phyloP scores from a whole-genome alignment of 257 asterid species.

The Mentha longifolia region DNA sequence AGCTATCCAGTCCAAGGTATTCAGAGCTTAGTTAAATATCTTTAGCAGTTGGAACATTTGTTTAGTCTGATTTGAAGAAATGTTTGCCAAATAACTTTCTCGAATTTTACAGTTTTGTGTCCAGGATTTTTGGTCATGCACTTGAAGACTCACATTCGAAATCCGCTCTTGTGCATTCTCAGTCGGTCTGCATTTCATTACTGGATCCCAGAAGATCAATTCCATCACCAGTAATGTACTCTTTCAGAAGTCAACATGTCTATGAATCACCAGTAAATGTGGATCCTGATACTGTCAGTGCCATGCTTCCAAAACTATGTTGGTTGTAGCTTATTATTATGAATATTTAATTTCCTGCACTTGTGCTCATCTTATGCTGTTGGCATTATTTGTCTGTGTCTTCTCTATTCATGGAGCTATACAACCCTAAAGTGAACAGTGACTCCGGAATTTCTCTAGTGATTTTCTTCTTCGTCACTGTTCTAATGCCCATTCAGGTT shows the following conservation, averaged over 20 bases:
- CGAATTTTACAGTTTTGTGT: constrained; percentile 69
- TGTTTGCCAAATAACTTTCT: constrained; percentile 25
- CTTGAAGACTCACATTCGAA: constrained; percentile 81
- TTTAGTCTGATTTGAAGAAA: constrained; percentile 10
- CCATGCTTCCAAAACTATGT: constrained; percentile 98
- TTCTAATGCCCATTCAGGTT: constrained; percentile 3
- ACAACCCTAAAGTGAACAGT: constrained; percentile 6
- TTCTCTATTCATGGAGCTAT: neutral
- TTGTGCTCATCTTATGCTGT: constrained; percentile 3
- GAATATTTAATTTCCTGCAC: neutral
- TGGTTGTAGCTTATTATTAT: constrained; percentile 21
- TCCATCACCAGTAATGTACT: constrained; percentile 71
- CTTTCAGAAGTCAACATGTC: constrained; percentile 75
- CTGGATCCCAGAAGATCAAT: constrained; percentile 91
- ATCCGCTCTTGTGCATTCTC: constrained; percentile 87
- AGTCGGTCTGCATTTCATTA: constrained; percentile 86
- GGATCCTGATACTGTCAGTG: constrained; percentile 81
- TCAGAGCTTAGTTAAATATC: constrained; percentile 26
- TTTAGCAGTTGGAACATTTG: constrained; percentile 7
- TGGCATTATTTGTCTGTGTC: constrained; percentile 22
- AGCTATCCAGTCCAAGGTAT: constrained; percentile 88
- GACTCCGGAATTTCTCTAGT: constrained; percentile 12
- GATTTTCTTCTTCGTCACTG: neutral
- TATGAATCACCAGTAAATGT: constrained; percentile 73
- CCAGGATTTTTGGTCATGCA: constrained; percentile 86